Evolutionary conservation across 768 basidiomycete species (phyloP).

Genomic region (Xerocomus spinulosus): DNA sequence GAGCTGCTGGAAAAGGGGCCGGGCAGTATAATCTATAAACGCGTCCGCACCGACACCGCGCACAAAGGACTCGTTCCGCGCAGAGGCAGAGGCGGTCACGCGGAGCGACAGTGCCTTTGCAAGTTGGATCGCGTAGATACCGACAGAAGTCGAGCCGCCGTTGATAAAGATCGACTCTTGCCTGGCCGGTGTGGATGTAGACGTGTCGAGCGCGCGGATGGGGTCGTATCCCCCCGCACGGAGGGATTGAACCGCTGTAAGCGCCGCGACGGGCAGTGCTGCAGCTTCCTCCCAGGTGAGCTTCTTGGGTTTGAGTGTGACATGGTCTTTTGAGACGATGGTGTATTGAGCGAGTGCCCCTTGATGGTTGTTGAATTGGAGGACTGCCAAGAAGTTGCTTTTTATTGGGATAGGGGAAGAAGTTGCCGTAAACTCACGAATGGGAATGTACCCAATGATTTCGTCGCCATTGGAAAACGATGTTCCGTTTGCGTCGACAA

Average conservation of each 20-base stretch:
- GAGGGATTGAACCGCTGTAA: conserved; percentile 58
- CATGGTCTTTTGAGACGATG: conserved; percentile 43
- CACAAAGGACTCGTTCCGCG: conserved; percentile 55
- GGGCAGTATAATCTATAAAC: conserved; percentile 61
- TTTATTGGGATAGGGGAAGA: neutral
- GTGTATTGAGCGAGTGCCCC: conserved; percentile 60
- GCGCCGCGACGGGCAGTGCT: conserved; percentile 52
- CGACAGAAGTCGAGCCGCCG: conserved; percentile 66
- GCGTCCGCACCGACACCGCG: conserved; percentile 60
- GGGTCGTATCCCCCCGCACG: conserved; percentile 47
- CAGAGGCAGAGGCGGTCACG: conserved; percentile 58
- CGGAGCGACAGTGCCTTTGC: conserved; percentile 59
- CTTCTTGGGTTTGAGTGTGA: conserved; percentile 37
- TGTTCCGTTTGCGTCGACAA: conserved; percentile 52
- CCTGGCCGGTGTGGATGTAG: neutral
- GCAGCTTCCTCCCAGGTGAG: conserved; percentile 56
- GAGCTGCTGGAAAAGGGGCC: conserved; percentile 46
- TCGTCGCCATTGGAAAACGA: conserved; percentile 55
- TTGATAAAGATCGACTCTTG: conserved; percentile 61
- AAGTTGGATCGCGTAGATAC: conserved; percentile 66
- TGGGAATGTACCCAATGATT: conserved; percentile 54
- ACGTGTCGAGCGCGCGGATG: conserved; percentile 1
- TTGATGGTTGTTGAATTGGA: conserved; percentile 37
- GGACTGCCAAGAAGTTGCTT: conserved; percentile 10
- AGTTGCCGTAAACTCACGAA: conserved; percentile 24